Percentiles rank a stretch among this genome's conserved stretches.
phyloP scores from a whole-genome alignment of 2,329 filamentous ascomycete species.

The Teratosphaeria destructans region DNA sequence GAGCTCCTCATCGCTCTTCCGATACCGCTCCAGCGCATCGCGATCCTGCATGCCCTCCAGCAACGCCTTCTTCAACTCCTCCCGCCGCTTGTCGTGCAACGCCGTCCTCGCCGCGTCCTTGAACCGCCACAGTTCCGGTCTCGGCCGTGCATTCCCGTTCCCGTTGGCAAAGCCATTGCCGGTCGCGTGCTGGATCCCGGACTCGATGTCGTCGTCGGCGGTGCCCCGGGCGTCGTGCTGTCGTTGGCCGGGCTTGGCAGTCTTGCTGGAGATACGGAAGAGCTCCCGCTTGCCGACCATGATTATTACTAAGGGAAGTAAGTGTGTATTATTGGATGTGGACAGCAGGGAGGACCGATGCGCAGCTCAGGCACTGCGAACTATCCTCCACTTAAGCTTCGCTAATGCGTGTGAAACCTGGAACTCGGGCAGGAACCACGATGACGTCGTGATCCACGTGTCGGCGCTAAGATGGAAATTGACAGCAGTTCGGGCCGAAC shows the following conservation, averaged over 20 bases:
- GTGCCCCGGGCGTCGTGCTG: background rate
- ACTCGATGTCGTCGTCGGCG: background rate
- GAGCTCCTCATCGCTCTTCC: conserved; percentile 44
- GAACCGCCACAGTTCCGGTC: conserved; percentile 31
- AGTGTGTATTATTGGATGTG: background rate
- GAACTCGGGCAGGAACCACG: background rate
- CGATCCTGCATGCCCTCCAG: conserved; percentile 36
- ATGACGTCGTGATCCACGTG: background rate
- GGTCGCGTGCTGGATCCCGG: conserved; percentile 7
- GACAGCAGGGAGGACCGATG: background rate
- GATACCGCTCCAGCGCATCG: conserved; percentile 38
- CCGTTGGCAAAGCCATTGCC: conserved; percentile 9
- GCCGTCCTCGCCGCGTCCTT: conserved; percentile 39
- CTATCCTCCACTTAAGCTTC: background rate
- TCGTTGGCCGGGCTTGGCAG: background rate
- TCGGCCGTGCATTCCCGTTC: conserved; percentile 4
- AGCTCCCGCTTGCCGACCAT: conserved; percentile 23
- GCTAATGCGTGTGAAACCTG: background rate
- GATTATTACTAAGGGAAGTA: background rate
- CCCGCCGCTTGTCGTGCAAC: conserved; percentile 34
- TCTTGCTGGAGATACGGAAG: conserved; percentile 5
- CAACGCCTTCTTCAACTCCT: conserved; percentile 40
- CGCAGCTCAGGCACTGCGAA: background rate
- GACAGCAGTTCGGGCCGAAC: background rate
- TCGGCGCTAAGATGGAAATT: background rate